phyloP scores from a whole-genome alignment of 163 green algal genomes.

The Botryococcus braunii region DNA sequence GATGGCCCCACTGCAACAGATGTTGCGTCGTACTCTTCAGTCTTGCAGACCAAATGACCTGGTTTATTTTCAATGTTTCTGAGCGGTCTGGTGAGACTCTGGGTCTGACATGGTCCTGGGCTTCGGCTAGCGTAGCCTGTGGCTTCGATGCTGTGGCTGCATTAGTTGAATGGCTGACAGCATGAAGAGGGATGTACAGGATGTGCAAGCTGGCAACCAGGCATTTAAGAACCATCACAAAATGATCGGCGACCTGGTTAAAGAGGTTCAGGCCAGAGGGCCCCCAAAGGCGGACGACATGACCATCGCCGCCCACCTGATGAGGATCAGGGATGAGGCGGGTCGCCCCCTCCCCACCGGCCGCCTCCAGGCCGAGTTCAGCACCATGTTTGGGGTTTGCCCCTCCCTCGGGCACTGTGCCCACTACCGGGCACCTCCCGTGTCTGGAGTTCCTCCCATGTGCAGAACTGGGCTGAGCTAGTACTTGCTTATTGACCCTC shows the following conservation, averaged over 20 bases:
- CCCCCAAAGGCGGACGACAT: slow-evolving; percentile 20
- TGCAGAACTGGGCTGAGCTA: too few species aligned
- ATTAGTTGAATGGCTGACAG: neutral
- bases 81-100: neutral
- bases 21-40: too few species aligned
- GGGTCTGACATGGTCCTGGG: neutral
- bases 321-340: slow-evolving; percentile 15
- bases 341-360: neutral
- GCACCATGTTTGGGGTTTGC: slow-evolving; percentile 61
- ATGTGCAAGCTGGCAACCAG: neutral
- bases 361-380: slow-evolving; percentile 30
- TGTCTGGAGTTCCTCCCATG: too few species aligned
- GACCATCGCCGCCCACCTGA: slow-evolving; percentile 37
- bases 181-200: neutral
- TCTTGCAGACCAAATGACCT: too few species aligned
- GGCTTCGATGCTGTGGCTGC: too few species aligned
- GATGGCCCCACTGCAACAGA: too few species aligned
- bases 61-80: too few species aligned
- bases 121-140: neutral
- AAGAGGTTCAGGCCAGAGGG: slow-evolving; percentile 24
- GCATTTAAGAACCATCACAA: neutral
- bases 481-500: too few species aligned
- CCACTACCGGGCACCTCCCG: too few species aligned
- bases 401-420: too few species aligned
- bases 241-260: slow-evolving; percentile 22